A percentile compares a stretch with the other conserved stretches of the same genome.
phyloP scores from a whole-genome alignment of 1,284 basidiomycete genomes.

The Phellopilus nigrolimitatus region DNA sequence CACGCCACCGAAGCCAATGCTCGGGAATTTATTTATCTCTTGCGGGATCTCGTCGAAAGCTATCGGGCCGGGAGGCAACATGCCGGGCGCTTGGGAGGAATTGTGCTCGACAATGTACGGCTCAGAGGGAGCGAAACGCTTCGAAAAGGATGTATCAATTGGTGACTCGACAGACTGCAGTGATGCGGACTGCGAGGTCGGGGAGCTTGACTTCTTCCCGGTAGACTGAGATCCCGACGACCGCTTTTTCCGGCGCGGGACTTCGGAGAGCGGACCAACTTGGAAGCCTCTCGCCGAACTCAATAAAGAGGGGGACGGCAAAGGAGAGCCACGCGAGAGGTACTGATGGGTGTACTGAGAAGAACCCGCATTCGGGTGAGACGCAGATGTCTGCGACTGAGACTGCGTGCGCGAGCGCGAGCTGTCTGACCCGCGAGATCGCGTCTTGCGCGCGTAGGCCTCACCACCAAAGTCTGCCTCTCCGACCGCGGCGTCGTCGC shows the following conservation, averaged over 20 bases:
- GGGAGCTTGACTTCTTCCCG: constrained; percentile 26
- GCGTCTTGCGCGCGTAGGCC: constrained; percentile 41
- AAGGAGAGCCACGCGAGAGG: constrained; percentile 15
- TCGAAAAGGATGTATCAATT: neutral
- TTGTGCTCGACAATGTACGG: constrained; percentile 15
- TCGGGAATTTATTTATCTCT: constrained; percentile 10
- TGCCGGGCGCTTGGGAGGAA: neutral
- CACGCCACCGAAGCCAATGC: constrained; percentile 18
- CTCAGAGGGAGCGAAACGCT: constrained; percentile 2
- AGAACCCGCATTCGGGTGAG: constrained; percentile 34
- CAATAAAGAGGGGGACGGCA: neutral
- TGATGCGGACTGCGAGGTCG: constrained; percentile 31
- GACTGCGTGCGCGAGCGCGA: constrained; percentile 52
- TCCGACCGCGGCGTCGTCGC: constrained; percentile 39
- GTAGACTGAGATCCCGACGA: constrained; percentile 29
- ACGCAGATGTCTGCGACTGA: constrained; percentile 42
- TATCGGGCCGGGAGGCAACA: neutral
- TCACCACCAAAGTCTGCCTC: constrained; percentile 58
- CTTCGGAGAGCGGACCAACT: constrained; percentile 20
- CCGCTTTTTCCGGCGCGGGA: constrained; percentile 24
- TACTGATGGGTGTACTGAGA: constrained; percentile 30
- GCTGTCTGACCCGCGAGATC: constrained; percentile 31
- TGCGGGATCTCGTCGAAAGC: neutral
- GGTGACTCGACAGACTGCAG: constrained; percentile 15
- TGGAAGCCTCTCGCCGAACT: constrained; percentile 14